phyloP scores from a whole-genome alignment of 768 basidiomycete genomes.

The Tylopilus rubrobrunneus region DNA sequence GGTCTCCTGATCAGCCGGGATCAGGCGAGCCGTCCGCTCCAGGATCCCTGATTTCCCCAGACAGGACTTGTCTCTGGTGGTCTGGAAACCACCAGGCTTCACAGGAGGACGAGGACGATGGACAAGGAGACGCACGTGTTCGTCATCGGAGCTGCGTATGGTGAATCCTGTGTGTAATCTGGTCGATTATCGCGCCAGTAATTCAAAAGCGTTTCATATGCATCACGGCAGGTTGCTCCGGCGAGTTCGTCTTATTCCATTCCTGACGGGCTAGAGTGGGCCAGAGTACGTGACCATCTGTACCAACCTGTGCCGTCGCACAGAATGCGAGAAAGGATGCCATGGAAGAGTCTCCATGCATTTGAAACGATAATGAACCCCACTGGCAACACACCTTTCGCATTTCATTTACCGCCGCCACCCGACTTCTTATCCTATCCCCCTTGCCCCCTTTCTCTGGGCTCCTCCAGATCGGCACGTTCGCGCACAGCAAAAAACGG shows the following conservation, averaged over 20 bases:
- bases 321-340: neutral
- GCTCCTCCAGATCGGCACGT: constrained; percentile 8
- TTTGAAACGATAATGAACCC: neutral
- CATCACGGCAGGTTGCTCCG: neutral
- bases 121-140: constrained; percentile 8
- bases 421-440: neutral
- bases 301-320: neutral
- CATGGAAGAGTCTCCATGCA: neutral
- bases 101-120: neutral
- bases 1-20: constrained; percentile 7
- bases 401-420: neutral
- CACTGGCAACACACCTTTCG: neutral
- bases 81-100: neutral
- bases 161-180: neutral
- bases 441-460: neutral
- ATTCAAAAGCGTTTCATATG: neutral
- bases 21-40: constrained; percentile 3
- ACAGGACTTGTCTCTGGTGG: neutral
- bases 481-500: neutral
- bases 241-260: neutral
- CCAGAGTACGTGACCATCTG: neutral
- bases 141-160: neutral
- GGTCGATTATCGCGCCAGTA: neutral
- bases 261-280: neutral
- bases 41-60: neutral